Conservation (phyloP, 805 yeast genomes). For the Wickerhamomyces canadensis region DNA sequence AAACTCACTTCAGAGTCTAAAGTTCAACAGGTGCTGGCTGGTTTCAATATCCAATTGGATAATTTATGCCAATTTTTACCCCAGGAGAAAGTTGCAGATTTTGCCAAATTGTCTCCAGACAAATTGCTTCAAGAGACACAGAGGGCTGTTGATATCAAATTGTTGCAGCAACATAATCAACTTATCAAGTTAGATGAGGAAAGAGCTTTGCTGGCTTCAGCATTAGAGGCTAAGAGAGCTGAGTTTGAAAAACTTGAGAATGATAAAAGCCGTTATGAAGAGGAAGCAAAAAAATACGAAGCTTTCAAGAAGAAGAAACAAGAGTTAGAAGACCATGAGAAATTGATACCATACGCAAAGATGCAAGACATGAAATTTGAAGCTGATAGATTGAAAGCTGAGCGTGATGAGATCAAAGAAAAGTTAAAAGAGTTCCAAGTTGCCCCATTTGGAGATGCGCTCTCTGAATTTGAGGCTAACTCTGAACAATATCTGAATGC, state of each 20-base stretch:
- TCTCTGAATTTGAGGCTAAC: constrained; percentile 18
- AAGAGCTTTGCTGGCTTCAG: constrained; percentile 30
- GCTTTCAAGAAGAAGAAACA: constrained; percentile 41
- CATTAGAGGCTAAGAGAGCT: constrained; percentile 27
- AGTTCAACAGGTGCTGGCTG: constrained; percentile 40
- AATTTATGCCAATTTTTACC: constrained; percentile 93
- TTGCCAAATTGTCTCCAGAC: constrained; percentile 77
- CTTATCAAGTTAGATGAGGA: constrained; percentile 50
- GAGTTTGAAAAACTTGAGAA: constrained; percentile 28
- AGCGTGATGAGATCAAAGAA: constrained; percentile 22
- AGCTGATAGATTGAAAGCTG: constrained; percentile 17
- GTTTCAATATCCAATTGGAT: constrained; percentile 75
- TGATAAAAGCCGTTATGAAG: constrained; percentile 34
- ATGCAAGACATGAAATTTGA: constrained; percentile 31
- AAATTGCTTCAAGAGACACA: constrained; percentile 72
- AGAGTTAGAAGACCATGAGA: constrained; percentile 42
- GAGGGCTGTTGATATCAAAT: constrained; percentile 64
- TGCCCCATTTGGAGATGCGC: constrained; percentile 19
- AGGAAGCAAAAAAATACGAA: constrained; percentile 42
- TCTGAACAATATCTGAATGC: constrained; percentile 26
- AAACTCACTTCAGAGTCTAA: constrained; percentile 33
- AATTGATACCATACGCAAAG: constrained; percentile 43
- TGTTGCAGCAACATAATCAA: constrained; percentile 50
- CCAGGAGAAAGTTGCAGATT: constrained; percentile 91
- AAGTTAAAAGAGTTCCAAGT: constrained; percentile 23